Base-by-base conservation (phyloP, 2,329 filamentous ascomycete species). In the Penicillium corylophilum region DNA sequence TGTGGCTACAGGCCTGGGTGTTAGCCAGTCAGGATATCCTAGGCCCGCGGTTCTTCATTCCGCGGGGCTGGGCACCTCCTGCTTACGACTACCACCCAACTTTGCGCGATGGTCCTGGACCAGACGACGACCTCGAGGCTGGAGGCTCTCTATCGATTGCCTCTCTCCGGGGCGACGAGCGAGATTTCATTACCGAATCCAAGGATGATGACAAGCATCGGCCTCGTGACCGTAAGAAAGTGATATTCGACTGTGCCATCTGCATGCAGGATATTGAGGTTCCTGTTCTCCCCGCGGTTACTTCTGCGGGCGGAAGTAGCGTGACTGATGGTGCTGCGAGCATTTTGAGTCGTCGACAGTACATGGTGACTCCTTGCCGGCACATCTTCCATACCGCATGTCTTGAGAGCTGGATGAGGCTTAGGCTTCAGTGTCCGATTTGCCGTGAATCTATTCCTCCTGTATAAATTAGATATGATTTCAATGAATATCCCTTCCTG, bases 281-380 rank as follows among this genome's bases (percentile, higher is more conserved):
- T 2, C 90, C 91, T 0, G 86, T 97, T 20, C 75, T 96, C 28
- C 63, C 69, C 3, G 68, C 69, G 13, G 69, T 61, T 18, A 78
- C 79, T 40, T 81, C 82, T 28, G 80, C 85, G 51, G 76, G 65
- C 63, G 64, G 67, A 62, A 66, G 65, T 53, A 67, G 73, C 24
- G 70, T 75, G 40, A 59, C 75, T 15, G 73, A 76, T 43, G 69
- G 76, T 38, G 73, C 73, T 5, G 71, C 83, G 0, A 86, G 86
- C 26, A 82, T 96, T 49, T 79, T 97, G 60, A 88, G 89, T 28
- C 79, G 93, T 54, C 82, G 92, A 44, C 80, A 83, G 62, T 97
- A 97, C 74, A 99, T 99, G 94, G 90, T 97, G 20, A 99, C 94
- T 51, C 94, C 94, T 43, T 99, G 94, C 71, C 79, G 92, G 49